Evolutionary conservation across 345 rosid genomes (phyloP), one percentile per base, ranked within the genome.

Genomic region (Rhizophora mangle): DNA sequence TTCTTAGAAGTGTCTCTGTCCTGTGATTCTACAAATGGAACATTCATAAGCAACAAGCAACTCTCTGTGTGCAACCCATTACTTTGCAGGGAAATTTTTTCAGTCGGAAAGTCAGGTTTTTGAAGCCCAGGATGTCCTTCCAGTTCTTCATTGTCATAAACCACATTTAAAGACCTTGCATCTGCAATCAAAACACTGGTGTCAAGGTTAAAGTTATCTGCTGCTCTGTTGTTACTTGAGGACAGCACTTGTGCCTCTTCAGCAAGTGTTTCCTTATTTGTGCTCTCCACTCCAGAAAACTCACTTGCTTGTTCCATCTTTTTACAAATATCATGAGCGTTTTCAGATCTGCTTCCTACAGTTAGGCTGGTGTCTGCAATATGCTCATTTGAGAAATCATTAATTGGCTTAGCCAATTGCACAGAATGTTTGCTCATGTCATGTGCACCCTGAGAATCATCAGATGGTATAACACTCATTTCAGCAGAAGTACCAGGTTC

Each of bases 111-210:
- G 71, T 29, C 55, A 62, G 70, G 53, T 62, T 66, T 64, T 71
- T 74, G 70, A 81, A 54, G 71, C 78, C 63, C 79, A 64, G 66
- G 26, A 60, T 39, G 64, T 62, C 62, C 70, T 55, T 70, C 80
- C 72, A 67, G 71, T 65, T 65, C 75, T 79, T 59, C 60, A 49
- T 47, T 52, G 47, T 75, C 73, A 76, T 68, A 80, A 63, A 57
- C 74, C 31, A 64, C 56, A 21, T 60, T 24, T 7, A 70, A 37
- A 64, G 73, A 80, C 62, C 31, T 76, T 62, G 47, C 72, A 46
- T 65, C 68, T 72, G 57, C 78, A 55, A 55, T 63, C 39, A 54
- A 75, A 67, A 30, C 8, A 43, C 30, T 53, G 54, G 68, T 11
- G 64, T 63, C 70, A 59, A 62, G 0, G 43, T 70, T 71, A 22